Evolutionary conservation across 2,329 filamentous ascomycete genomes (phyloP).

Genomic region (Cladophialophora chaetospira): DNA sequence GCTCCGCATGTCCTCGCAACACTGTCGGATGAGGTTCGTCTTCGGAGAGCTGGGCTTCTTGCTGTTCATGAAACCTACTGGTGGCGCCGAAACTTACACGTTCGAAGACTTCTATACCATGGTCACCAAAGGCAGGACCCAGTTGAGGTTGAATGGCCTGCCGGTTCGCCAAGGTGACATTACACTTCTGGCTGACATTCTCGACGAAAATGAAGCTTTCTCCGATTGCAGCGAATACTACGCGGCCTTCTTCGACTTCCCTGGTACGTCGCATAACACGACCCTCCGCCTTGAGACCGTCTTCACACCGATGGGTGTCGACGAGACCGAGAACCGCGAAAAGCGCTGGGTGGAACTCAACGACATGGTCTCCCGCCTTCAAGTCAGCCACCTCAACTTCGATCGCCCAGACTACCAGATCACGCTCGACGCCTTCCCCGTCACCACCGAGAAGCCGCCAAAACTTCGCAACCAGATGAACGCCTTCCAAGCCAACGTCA

Average conservation of each 20-base stretch:
- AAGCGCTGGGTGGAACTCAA: slow-evolving; percentile 29
- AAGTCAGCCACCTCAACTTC: slow-evolving; percentile 45
- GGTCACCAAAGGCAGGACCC: slow-evolving; percentile 41
- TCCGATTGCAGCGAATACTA: slow-evolving; percentile 38
- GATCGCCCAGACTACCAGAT: slow-evolving; percentile 34
- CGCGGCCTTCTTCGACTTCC: slow-evolving; percentile 47
- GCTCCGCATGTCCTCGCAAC: slow-evolving; percentile 38
- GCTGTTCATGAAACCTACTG: slow-evolving; percentile 38
- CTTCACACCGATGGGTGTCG: slow-evolving; percentile 15
- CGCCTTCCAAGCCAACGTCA: slow-evolving; percentile 28
- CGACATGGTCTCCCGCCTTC: slow-evolving; percentile 45
- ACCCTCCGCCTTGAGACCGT: slow-evolving; percentile 43
- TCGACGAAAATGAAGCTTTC: slow-evolving; percentile 30
- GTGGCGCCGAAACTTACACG: slow-evolving; percentile 35
- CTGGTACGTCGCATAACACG: slow-evolving; percentile 31
- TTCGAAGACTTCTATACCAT: slow-evolving; percentile 46
- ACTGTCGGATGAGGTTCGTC: slow-evolving; percentile 46
- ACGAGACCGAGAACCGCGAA: slow-evolving; percentile 22
- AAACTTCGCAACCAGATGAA: slow-evolving; percentile 22
- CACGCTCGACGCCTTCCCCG: slow-evolving; percentile 26
- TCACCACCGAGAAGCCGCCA: slow-evolving; percentile 21
- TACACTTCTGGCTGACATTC: slow-evolving; percentile 37
- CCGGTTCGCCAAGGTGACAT: slow-evolving; percentile 25
- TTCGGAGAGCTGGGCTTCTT: slow-evolving; percentile 46
- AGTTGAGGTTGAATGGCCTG: slow-evolving; percentile 36